A percentile compares a stretch with the other conserved stretches of the same genome.
Evolutionary conservation across 331 rosid species (phyloP).

Genomic region (Quercus phellos): DNA sequence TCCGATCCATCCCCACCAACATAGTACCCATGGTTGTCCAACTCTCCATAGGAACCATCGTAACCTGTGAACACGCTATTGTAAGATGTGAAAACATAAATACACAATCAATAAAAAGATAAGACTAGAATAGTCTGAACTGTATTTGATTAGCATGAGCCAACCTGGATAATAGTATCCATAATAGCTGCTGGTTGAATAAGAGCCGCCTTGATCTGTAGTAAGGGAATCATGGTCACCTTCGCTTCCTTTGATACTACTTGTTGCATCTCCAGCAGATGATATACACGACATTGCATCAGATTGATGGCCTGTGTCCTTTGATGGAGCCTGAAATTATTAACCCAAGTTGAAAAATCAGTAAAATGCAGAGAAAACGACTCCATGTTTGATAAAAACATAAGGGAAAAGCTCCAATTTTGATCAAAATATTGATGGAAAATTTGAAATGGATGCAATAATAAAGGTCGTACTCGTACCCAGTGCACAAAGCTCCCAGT

Average conservation of each 20-base stretch:
- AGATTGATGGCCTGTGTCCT: constrained; percentile 57
- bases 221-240: constrained; percentile 42
- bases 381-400: not conserved
- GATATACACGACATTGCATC: constrained; percentile 61
- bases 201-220: constrained; percentile 34
- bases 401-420: not conserved
- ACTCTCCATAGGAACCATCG: constrained; percentile 49
- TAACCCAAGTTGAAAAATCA: constrained; percentile 10
- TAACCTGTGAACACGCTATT: constrained; percentile 59
- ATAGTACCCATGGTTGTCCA: constrained; percentile 62
- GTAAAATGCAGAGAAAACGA: not conserved
- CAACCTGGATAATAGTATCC: constrained; percentile 76
- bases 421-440: not conserved
- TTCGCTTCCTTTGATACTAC: constrained; percentile 43
- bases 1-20: constrained; percentile 52
- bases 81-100: constrained; percentile 42
- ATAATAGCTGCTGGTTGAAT: constrained; percentile 43
- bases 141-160: constrained; percentile 20
- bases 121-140: not conserved
- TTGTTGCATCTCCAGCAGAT: constrained; percentile 48
- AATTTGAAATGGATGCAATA: not conserved
- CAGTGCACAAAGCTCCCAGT: too few relatives aligned
- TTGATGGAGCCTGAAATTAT: constrained; percentile 39
- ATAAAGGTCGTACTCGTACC: too few relatives aligned
- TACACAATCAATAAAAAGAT: constrained; percentile 21